Percentiles rank a stretch among this genome's conserved stretches.
Evolutionary conservation across 2,329 filamentous ascomycete species (phyloP).

Genomic region (Arthroderma sp.): DNA sequence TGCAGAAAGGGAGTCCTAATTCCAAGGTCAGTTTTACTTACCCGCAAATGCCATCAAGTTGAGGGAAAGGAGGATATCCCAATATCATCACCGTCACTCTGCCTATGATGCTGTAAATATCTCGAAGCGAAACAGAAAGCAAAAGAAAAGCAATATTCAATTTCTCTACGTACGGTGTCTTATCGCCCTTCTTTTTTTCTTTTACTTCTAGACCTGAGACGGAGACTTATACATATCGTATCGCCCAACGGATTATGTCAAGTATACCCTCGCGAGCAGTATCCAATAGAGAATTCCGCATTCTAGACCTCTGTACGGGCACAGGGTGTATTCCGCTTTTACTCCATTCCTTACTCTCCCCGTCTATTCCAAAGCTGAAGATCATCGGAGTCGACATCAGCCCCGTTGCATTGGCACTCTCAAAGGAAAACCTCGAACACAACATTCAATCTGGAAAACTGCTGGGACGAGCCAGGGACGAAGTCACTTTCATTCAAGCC

Average conservation of each 20-base stretch:
- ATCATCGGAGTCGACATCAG: slow-evolving; percentile 67
- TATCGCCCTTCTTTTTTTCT: background rate
- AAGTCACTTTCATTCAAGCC: slow-evolving; percentile 36
- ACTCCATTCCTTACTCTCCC: slow-evolving; percentile 48
- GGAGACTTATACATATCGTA: slow-evolving; percentile 50
- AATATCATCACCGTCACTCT: too few species aligned
- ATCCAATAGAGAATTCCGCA: slow-evolving; percentile 32
- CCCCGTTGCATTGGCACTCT: slow-evolving; percentile 48
- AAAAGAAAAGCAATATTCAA: too few species aligned
- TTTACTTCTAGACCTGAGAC: slow-evolving; percentile 45
- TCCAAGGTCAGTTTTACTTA: slow-evolving; percentile 43
- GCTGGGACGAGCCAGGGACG: slow-evolving; percentile 14
- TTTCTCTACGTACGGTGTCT: background rate
- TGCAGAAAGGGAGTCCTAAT: slow-evolving; percentile 73
- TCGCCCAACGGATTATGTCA: slow-evolving; percentile 35
- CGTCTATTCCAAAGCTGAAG: slow-evolving; percentile 29
- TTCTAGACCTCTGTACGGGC: slow-evolving; percentile 82
- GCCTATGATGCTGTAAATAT: background rate
- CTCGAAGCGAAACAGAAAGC: background rate
- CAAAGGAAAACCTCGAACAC: slow-evolving; percentile 47
- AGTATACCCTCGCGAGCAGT: background rate
- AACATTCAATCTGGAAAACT: slow-evolving; percentile 31
- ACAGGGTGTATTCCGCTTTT: slow-evolving; percentile 80
- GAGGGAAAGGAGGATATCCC: too few species aligned
- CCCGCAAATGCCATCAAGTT: background rate